Base-by-base conservation (phyloP, 2,329 filamentous ascomycete genomes). In the Diaporthe nobilis region DNA sequence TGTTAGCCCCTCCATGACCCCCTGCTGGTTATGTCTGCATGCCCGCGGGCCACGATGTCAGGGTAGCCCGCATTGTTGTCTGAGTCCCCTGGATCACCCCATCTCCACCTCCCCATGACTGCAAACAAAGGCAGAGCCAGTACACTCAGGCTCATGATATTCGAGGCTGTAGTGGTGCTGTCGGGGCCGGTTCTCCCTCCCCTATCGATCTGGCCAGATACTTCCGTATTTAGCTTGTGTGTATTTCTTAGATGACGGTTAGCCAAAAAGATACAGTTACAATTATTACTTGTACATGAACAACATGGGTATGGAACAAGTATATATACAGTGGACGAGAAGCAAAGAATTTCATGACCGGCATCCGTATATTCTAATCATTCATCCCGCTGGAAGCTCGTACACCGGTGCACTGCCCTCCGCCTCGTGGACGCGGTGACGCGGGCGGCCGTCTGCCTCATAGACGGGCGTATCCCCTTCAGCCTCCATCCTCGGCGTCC, bases 391-490 rank as follows among this genome's bases (percentile, higher is more conserved):
- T 20, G 49, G 34, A n/a, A 70, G 65, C 34, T 70, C 65, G 13
- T 70, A 55, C 37, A 70, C 37, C 4, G 65, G 49, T 22, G 49
- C 42, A 20, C 42, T 55, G 34, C 65, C 65, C 65, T 70, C 65
- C n/a, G 65, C 65, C 49, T 70, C 49, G 13, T 55, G 34, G 0
- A 68, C n/a, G 5, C 31, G 65, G 9, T 53, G 65, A 39, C 65
- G 65, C 31, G 65, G 49, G 3, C 65, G 65, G 22, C 65, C 44
- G n/a, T 68, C 65, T 20, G n/a, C 65, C 65, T 68, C 65, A 17
- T 28, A 68, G 15, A 28, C 9, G 5, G 65, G 65, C 22, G 65
- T 55, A 1, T 37, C 34, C 49, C 65, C 65, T 42, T 70, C 47
- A 13, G 34, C 65, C 49, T 70, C 65, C 34, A 55, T 22, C 31